phyloP scores from a whole-genome alignment of 1,284 basidiomycete species.

The Cryptococcus sp. region DNA sequence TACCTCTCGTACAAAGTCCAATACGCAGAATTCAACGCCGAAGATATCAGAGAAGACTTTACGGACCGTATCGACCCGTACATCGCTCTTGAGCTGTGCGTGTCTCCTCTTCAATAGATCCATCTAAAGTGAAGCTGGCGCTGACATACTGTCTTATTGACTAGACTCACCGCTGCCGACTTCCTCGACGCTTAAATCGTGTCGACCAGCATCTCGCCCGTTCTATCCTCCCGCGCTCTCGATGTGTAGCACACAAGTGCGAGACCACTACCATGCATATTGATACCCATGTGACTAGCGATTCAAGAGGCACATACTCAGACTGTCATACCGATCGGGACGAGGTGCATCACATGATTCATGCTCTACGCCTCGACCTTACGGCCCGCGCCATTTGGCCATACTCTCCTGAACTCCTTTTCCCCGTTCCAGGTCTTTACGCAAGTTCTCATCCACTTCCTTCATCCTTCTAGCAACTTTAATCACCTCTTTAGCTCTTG shows the following conservation, averaged over 20 bases:
- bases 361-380: too few relatives aligned
- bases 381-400: constrained; percentile 59
- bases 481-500: constrained; percentile 56
- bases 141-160: not conserved
- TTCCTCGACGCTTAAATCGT: constrained; percentile 46
- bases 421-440: constrained; percentile 38
- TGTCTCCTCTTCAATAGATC: constrained; percentile 2
- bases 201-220: not conserved
- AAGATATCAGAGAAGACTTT: constrained; percentile 59
- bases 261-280: not conserved
- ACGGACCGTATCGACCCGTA: constrained; percentile 59
- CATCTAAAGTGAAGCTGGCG: too few relatives aligned
- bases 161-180: constrained; percentile 53
- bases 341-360: constrained; percentile 61
- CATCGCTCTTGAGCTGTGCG: constrained; percentile 61
- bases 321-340: not conserved
- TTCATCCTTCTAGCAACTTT: constrained; percentile 18
- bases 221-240: not conserved
- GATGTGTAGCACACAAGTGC: not conserved
- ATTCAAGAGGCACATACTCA: not conserved
- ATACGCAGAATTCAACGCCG: constrained; percentile 52
- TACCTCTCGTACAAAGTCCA: constrained; percentile 60
- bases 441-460: constrained; percentile 25
- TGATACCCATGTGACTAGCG: not conserved
- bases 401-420: constrained; percentile 38